phyloP scores from a whole-genome alignment of 1,139 yeast genomes.

The Blastobotrys illinoisensis region DNA sequence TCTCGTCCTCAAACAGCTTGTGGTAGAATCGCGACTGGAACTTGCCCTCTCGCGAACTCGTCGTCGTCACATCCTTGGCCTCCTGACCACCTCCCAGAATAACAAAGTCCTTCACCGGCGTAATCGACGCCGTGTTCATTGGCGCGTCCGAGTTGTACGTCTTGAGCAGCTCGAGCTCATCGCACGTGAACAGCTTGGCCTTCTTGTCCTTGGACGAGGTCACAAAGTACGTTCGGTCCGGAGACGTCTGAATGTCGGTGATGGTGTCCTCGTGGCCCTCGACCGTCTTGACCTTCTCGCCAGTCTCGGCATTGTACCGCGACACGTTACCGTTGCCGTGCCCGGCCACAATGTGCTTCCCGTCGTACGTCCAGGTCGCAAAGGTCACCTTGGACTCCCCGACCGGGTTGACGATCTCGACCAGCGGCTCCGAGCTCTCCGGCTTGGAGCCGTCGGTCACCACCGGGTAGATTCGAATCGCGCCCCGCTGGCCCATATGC shows the following conservation, averaged over 20 bases:
- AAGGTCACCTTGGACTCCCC: conserved; percentile 70
- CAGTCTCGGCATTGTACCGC: conserved; percentile 72
- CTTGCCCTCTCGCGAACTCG: conserved; percentile 89
- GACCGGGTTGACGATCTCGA: conserved; percentile 46
- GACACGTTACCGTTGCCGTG: conserved; percentile 83
- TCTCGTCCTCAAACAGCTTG: conserved; percentile 89
- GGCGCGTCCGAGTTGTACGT: conserved; percentile 87
- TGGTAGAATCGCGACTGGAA: conserved; percentile 96
- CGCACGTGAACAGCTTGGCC: conserved; percentile 76
- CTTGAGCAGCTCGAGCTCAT: conserved; percentile 65
- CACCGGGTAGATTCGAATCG: conserved; percentile 63
- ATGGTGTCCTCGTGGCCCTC: conserved; percentile 68
- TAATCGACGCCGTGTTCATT: conserved; percentile 90
- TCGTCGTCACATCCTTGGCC: conserved; percentile 95
- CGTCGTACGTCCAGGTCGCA: conserved; percentile 84
- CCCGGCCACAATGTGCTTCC: conserved; percentile 72
- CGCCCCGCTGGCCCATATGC: conserved; percentile 87
- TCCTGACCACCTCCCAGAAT: conserved; percentile 99
- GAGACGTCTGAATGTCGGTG: conserved; percentile 87
- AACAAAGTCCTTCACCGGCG: conserved; percentile 87
- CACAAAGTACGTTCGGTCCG: conserved; percentile 82
- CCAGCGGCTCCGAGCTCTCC: conserved; percentile 46
- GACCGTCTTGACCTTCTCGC: conserved; percentile 55
- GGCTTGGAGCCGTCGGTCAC: conserved; percentile 39
- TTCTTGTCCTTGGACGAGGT: conserved; percentile 91